These are phyloP conservation scores for Cladorrhinum samala DNA, from an alignment of 495 filamentous ascomycete genomes.

Conservation along the genomic window DNA sequence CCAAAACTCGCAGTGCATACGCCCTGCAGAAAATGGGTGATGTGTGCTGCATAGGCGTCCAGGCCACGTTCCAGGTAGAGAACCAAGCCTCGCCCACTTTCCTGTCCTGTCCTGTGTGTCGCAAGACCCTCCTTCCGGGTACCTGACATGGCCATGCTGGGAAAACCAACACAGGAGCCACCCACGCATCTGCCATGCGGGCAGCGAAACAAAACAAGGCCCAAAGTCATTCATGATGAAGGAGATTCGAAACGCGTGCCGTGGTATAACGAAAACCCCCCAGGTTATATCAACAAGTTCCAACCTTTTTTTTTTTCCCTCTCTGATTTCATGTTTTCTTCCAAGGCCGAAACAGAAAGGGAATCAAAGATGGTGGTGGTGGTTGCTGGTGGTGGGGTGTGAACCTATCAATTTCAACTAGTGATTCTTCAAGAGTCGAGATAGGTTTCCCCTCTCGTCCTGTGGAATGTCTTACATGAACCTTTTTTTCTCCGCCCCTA, in stretches of 20 bases:
- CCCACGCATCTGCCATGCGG: too few relatives aligned
- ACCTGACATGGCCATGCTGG: conserved; percentile 1
- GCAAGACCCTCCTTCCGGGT: not conserved
- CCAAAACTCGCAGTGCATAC: not conserved
- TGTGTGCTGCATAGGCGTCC: not conserved
- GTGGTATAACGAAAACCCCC: not conserved
- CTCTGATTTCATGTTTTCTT: too few relatives aligned
- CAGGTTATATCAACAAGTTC: not conserved
- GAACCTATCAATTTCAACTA: conserved; percentile 2
- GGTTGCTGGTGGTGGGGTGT: not conserved
- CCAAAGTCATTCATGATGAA: too few relatives aligned
- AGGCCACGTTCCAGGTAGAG: too few relatives aligned
- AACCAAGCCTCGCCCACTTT: too few relatives aligned
- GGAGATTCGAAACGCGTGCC: too few relatives aligned
- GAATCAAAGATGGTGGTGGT: too few relatives aligned
- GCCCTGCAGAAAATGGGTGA: conserved; percentile 2
- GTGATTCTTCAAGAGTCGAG: not conserved
- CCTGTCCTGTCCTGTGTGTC: too few relatives aligned
- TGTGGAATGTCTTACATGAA: not conserved
- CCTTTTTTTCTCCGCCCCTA: not conserved
- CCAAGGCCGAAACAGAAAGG: too few relatives aligned
- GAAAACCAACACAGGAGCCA: not conserved
- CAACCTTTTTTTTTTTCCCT: not conserved
- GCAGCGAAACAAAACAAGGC: not conserved
- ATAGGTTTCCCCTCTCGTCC: too few relatives aligned